Evolutionary conservation across 2,329 filamentous ascomycete genomes (phyloP).

Genomic region (Cryphonectria japonica): DNA sequence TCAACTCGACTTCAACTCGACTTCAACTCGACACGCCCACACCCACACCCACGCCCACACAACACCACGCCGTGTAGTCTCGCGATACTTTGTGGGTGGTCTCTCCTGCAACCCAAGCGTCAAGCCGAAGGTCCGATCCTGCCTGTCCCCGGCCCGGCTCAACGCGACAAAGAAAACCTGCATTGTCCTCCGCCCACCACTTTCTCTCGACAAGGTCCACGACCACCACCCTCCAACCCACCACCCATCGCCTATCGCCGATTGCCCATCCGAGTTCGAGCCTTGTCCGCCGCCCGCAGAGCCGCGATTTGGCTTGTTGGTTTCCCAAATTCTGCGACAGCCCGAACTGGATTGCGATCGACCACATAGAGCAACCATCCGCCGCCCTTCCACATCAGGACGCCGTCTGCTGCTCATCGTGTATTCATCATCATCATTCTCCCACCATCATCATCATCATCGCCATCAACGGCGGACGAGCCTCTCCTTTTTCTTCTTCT

Average conservation of each 20-base stretch:
- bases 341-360: not conserved
- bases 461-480: too few species aligned
- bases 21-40: not conserved
- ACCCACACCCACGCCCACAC: not conserved
- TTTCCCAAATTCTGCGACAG: not conserved
- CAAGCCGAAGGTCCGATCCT: not conserved
- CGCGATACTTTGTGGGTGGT: not conserved
- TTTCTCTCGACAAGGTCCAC: not conserved
- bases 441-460: not conserved
- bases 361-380: not conserved
- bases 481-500: not conserved
- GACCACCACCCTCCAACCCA: not conserved
- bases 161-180: constrained; percentile 1
- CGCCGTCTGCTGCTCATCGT: not conserved
- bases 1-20: not conserved
- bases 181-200: not conserved
- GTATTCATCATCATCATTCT: not conserved
- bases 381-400: not conserved
- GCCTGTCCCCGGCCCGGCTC: not conserved
- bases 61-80: not conserved
- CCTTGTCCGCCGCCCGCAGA: not conserved
- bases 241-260: not conserved
- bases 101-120: not conserved
- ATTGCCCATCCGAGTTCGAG: not conserved
- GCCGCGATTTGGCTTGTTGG: not conserved